Evolutionary conservation across 192 early-diverging fungal genomes (phyloP).

Genomic region (Coemansia sp.): DNA sequence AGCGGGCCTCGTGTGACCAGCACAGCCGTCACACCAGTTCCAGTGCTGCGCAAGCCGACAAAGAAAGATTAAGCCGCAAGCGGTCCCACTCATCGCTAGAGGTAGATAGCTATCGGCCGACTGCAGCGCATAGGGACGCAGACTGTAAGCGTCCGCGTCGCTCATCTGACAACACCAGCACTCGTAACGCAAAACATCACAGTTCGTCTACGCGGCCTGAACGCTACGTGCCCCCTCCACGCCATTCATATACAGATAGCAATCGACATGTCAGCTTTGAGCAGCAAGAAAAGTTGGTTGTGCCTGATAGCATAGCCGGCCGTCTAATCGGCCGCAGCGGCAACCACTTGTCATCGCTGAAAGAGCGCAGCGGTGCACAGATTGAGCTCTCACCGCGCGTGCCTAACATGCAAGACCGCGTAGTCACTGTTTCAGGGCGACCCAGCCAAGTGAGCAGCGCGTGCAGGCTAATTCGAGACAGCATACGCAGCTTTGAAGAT

Average conservation of each 20-base stretch:
- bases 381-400: conserved; percentile 41
- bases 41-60: neutral
- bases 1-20: neutral
- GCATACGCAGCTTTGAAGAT: conserved; percentile 31
- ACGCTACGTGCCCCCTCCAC: neutral
- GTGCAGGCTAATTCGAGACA: conserved; percentile 22
- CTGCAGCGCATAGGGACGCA: neutral
- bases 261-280: neutral
- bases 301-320: conserved; percentile 41
- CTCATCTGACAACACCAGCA: conserved; percentile 21
- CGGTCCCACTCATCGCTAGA: conserved; percentile 27
- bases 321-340: conserved; percentile 50
- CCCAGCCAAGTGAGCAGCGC: conserved; percentile 20
- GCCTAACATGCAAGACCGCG: conserved; percentile 27
- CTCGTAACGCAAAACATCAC: neutral
- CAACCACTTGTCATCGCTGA: conserved; percentile 16
- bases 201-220: neutral
- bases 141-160: conserved; percentile 24
- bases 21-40: neutral
- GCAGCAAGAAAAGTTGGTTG: conserved; percentile 30
- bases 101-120: conserved; percentile 6
- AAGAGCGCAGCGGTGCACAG: conserved; percentile 30
- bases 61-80: conserved; percentile 13
- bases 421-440: conserved; percentile 37
- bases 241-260: neutral